Conservation (phyloP, 495 filamentous ascomycete species). For the Barbatosphaeria neglecta region DNA sequence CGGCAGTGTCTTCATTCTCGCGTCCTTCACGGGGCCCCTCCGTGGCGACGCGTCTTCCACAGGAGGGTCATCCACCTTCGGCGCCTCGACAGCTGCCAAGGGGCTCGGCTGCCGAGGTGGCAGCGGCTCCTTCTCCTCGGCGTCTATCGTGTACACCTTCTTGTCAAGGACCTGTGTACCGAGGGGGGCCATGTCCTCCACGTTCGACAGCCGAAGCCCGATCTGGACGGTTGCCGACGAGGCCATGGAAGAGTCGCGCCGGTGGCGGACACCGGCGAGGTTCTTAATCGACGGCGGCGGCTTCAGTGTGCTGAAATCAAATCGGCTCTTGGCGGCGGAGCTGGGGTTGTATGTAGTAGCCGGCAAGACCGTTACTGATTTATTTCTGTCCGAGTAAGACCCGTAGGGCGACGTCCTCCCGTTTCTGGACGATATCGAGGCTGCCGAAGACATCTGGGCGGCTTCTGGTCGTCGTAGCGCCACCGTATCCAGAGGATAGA, state of each 20-base stretch:
- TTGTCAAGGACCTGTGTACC: conserved; percentile 9
- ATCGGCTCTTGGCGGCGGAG: conserved; percentile 4
- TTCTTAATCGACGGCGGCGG: conserved; percentile 29
- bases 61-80: not conserved
- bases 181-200: conserved; percentile 27
- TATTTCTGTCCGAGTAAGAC: conserved; percentile 21
- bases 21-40: conserved; percentile 14
- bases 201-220: conserved; percentile 33
- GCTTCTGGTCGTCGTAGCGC: conserved; percentile 17
- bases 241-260: conserved; percentile 30
- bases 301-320: conserved; percentile 14
- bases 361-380: conserved; percentile 23
- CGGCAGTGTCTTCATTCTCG: conserved; percentile 26
- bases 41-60: conserved; percentile 3
- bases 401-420: conserved; percentile 30
- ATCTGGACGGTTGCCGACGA: conserved; percentile 39
- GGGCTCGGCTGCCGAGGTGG: conserved; percentile 16
- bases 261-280: conserved; percentile 19
- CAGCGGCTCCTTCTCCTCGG: conserved; percentile 9
- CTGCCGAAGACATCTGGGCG: conserved; percentile 12
- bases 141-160: conserved; percentile 22
- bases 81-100: conserved; percentile 1
- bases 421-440: conserved; percentile 10
- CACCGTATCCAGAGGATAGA: conserved; percentile 12
- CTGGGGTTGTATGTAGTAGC: conserved; percentile 30